Evolutionary conservation across 1,284 basidiomycete genomes (phyloP).

Genomic region (Ceratobasidium sp.): DNA sequence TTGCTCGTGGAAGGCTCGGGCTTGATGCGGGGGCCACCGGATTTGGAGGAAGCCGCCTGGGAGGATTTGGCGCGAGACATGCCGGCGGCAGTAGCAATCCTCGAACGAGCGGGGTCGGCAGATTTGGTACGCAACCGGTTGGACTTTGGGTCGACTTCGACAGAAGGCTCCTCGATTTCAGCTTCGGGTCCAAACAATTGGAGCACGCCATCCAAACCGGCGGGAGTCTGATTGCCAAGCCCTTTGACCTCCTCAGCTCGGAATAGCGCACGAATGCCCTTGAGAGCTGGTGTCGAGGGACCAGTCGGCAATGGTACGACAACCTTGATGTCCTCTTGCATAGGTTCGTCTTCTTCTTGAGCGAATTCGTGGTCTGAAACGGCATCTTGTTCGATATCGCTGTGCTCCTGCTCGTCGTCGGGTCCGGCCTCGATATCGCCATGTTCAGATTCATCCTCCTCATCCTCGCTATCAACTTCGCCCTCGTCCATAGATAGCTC

Average conservation of each 20-base stretch:
- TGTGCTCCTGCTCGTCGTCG: neutral
- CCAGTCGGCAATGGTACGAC: neutral
- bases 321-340: neutral
- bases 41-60: neutral
- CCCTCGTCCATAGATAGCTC: neutral
- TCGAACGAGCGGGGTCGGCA: slow-evolving; percentile 27
- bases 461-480: slow-evolving; percentile 2
- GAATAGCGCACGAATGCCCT: slow-evolving; percentile 28
- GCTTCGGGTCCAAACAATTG: slow-evolving; percentile 32
- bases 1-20: neutral
- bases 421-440: neutral
- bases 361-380: slow-evolving; percentile 18
- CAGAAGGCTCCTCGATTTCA: neutral
- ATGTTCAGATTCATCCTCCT: neutral
- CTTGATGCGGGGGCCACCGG: neutral
- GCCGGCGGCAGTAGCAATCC: slow-evolving; percentile 1
- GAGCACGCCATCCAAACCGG: slow-evolving; percentile 28
- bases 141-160: slow-evolving; percentile 11
- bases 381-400: slow-evolving; percentile 7
- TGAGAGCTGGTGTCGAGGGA: slow-evolving; percentile 30
- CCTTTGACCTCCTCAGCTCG: slow-evolving; percentile 33
- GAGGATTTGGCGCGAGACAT: slow-evolving; percentile 32
- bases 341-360: neutral
- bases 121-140: slow-evolving; percentile 31
- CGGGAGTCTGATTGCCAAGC: slow-evolving; percentile 21